A percentile compares a stretch with the other conserved stretches of the same genome.
Evolutionary conservation across 768 basidiomycete genomes (phyloP).

Genomic region (Pholiota conissans): DNA sequence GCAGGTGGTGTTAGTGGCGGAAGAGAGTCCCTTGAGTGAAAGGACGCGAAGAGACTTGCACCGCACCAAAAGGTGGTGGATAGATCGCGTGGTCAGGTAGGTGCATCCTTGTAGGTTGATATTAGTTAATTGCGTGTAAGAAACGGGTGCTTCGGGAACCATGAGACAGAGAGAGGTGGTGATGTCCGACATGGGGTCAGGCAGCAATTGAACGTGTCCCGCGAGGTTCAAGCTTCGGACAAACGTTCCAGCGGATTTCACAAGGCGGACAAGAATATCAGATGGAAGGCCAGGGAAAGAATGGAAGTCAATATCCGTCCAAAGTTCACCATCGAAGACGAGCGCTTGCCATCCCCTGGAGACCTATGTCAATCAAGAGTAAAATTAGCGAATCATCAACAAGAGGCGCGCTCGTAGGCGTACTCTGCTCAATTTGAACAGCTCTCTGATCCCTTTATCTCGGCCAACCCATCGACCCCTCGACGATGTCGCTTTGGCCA

Average conservation of each 20-base stretch:
- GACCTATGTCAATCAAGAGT: slow-evolving; percentile 46
- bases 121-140: slow-evolving; percentile 66
- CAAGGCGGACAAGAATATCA: slow-evolving; percentile 51
- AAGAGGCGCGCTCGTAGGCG: slow-evolving; percentile 27
- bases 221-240: slow-evolving; percentile 59
- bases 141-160: slow-evolving; percentile 30
- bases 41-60: slow-evolving; percentile 61
- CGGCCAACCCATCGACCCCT: slow-evolving; percentile 75
- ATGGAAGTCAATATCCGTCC: slow-evolving; percentile 64
- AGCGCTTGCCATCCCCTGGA: slow-evolving; percentile 76
- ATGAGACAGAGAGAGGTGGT: slow-evolving; percentile 54
- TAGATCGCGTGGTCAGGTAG: slow-evolving; percentile 59
- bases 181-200: slow-evolving; percentile 52
- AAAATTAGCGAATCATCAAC: slow-evolving; percentile 2
- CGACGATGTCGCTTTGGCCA: slow-evolving; percentile 56
- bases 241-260: slow-evolving; percentile 62
- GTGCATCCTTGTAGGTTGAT: slow-evolving; percentile 77
- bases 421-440: slow-evolving; percentile 80
- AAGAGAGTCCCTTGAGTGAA: slow-evolving; percentile 64
- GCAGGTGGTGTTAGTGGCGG: slow-evolving; percentile 75
- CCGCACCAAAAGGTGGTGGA: slow-evolving; percentile 68
- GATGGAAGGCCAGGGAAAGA: slow-evolving; percentile 60
- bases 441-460: slow-evolving; percentile 71
- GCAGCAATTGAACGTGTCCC: slow-evolving; percentile 55
- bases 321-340: slow-evolving; percentile 86